Evolutionary conservation across 805 yeast species (phyloP), one percentile per base, ranked within the genome.

Genomic region (Henningerozyma blattae): DNA sequence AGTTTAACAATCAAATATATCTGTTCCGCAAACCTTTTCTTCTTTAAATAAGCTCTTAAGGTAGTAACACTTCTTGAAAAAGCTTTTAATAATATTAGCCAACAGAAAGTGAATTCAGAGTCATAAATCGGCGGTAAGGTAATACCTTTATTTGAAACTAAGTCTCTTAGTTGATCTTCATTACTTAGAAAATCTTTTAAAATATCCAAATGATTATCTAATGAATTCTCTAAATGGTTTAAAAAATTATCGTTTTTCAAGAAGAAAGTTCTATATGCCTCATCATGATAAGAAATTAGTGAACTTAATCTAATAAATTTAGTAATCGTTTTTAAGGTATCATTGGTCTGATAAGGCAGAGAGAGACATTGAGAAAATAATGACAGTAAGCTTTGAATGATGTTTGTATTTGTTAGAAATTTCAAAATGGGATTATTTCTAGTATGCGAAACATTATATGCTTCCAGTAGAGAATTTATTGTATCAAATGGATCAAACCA

Each of bases 11-110:
- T 33, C 4, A 38, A 37, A 12, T 49, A 32, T 8, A 46, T 30
- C 10, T 42, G 24, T 12, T 46, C 46, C 5, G 58, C 53, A 14
- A 56, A 33, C 22, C 43, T 44, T n/a, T 45, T 48, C 13, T 47
- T 44, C 26, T 41, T 47, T 27, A 56, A 37, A 8, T 48, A 45
- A 2, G 58, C 50, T 32, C 55, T 43, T 29, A 53, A 36, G 0
- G 56, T 54, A 3, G 50, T 44, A 2, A 51, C 48, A 39, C 59
- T 56, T 38, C 59, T 44, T 2, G 59, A 54, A 18, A 54, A 52
- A 6, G 58, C 51, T 33, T 52, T 56, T 17, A 54, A 32, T n/a
- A 54, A 38, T n/a, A 35, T 34, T 14, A 52, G 33, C 59, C 59
- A 53, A 8, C 56, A 41, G 16, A 44, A 33, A 3, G 42, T 37